Base-by-base conservation (phyloP, 31 red algal species). In the Asparagopsis taxiformis region DNA sequence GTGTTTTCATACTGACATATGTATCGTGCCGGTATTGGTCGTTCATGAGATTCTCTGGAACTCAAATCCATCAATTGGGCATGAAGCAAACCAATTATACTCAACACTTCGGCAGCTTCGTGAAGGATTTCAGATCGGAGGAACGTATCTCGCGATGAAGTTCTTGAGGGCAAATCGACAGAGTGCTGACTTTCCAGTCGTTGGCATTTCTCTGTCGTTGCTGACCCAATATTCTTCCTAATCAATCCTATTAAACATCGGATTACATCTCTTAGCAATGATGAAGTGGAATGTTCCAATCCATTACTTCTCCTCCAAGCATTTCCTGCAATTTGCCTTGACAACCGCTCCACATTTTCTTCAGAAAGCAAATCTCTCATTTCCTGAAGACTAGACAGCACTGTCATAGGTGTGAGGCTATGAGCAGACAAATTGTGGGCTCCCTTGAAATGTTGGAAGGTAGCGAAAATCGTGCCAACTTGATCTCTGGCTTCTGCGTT, bases 221-320 rank as follows among this genome's bases (percentile, higher is more conserved):
- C 13, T 65, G 20, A 21, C 7, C 8, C 32, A 21, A 9, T 36
- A 30, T 19, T 31, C 8, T 65, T 38, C 29, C 32, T 20, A 34
- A 65, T 21, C 5, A 65, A 10, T 13, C 34, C 33, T 20, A 88
- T 54, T 4, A 70, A 31, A 19, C 30, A 72, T 24, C 65, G 38
- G 36, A 88, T 77, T 33, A 52, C 67, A 49, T 59, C 49, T 21
- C 59, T 22, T 25, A 88, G 16, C 1, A 29, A 37, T 30, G 30
- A 31, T 19, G 64, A 49, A 31, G 64, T 77, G 11, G 43, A 8
- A 11, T 65, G 44, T 22, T 53, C 41, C 48, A 58, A 37, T 16
- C 83, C 83, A 71, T 68, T 62, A 65, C 73, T 78, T 62, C 55
- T 50, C 32, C 77, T 10, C 83, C 83, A 88, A 8, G 72, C 72